Base-by-base conservation (phyloP, 2,329 filamentous ascomycete species). In the Calonectria crousiana region DNA sequence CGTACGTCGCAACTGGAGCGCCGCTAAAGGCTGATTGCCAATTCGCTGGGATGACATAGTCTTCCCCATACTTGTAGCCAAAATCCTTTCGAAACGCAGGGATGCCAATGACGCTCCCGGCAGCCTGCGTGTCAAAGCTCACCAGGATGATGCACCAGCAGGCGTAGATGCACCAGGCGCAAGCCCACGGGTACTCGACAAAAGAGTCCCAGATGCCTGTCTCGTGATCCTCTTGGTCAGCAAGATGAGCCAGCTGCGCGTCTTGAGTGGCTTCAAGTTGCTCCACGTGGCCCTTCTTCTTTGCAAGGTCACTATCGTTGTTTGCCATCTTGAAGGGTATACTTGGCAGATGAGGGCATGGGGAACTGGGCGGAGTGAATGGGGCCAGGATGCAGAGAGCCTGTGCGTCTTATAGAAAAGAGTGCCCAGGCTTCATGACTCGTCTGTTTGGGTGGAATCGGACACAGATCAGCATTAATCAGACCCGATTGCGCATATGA, bases 151-250 rank as follows among this genome's bases (percentile, higher is more conserved):
- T 52, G 30, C 47, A 56, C 51, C 34, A 67, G 30, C 49, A 62
- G 4, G 64, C 38, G 20, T 72, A 72, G 13, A 72, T 41, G 58
- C 70, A 72, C 65, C 65, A 72, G 23, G 56, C 47, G 28, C 53
- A 64, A 16, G 69, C 69, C 62, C 69, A 67, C 1, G 64, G 69
- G 26, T 74, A 72, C 4, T 71, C 47, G 41, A 71, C 44, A 36
- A 75, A 52, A 2, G 74, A 71, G 10, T 56, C 38, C 62, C 56
- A 71, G n/a, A 74, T 74, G 20, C 74, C 72, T 6, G 67, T 72
- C 18, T 75, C 74, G 18, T 74, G 71, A 41, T 75, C 72, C n/a
- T 75, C 74, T 20, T 75, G 71, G 49, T 75, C 71, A 23, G 74
- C 28, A 11, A 71, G 67, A 53, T 75, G 71, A 6, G 67, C 72